Base-by-base conservation (phyloP, 2,329 filamentous ascomycete genomes). In the Trichoderma cornu-damae region DNA sequence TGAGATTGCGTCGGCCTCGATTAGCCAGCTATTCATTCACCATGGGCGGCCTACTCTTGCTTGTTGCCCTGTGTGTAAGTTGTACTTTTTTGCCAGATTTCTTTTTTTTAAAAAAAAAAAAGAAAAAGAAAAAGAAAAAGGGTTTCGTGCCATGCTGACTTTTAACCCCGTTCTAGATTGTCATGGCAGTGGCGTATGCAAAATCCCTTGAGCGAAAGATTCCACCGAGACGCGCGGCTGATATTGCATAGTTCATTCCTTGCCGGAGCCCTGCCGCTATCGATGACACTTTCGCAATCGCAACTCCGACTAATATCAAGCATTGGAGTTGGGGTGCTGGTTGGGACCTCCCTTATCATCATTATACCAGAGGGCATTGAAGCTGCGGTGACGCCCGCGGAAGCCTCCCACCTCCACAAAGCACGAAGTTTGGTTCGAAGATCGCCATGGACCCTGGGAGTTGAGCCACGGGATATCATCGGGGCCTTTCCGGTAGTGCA, bases 361-460 rank as follows among this genome's bases (percentile, higher is more conserved):
- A 97, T 99, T 68, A 96, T 99, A 66, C 94, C 94, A 1, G 94
- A 99, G 72, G 94, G 94, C 35, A 87, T 97, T 59, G 92, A 96
- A 69, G 93, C 94, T 3, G 81, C 96, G 58, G 90, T 94, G 64
- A 85, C 79, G 12, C 75, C 80, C 2, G 72, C 74, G 2, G 69
- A 75, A 58, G 64, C 69, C 6, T 61, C 70, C 8, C 73, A 77
- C 46, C 64, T 72, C 50, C 74, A 75, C 63, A 68, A 68, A 57
- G 61, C 68, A 14, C 64, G 70, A 57, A 68, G 63, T 28, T 55
- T 74, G 24, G 63, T 69, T 46, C 69, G 65, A 56, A 64, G 72
- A 59, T 67, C 64, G 30, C 72, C 71, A 2, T 70, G 65, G 66
- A 64, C 38, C 20, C 62, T 69, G 11, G 64, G 63, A 12, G 20